phyloP scores from a whole-genome alignment of 768 basidiomycete species.

The Russula lepida region DNA sequence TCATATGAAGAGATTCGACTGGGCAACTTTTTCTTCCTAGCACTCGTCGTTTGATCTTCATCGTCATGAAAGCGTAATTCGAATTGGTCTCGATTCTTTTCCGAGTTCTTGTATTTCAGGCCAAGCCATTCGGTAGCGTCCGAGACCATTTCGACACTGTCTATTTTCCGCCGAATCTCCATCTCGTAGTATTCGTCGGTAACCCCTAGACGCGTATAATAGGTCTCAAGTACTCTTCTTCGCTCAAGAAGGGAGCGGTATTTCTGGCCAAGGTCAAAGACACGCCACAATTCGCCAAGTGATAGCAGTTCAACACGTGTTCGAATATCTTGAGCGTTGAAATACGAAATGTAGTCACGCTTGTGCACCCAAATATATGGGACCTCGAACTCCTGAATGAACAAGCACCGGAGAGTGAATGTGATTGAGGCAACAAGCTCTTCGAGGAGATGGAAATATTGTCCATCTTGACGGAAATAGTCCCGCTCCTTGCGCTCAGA shows the following conservation, averaged over 20 bases:
- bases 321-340: slow-evolving; percentile 57
- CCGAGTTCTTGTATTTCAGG: slow-evolving; percentile 73
- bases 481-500: slow-evolving; percentile 62
- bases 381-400: slow-evolving; percentile 85
- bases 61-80: slow-evolving; percentile 69
- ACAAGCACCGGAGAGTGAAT: slow-evolving; percentile 69
- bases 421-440: slow-evolving; percentile 75
- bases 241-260: slow-evolving; percentile 82
- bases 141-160: slow-evolving; percentile 80
- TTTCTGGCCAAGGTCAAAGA: slow-evolving; percentile 80
- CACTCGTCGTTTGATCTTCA: slow-evolving; percentile 41
- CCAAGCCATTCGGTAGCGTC: slow-evolving; percentile 89
- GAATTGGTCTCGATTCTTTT: slow-evolving; percentile 41
- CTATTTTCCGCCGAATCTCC: slow-evolving; percentile 56
- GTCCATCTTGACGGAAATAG: slow-evolving; percentile 61
- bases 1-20: slow-evolving; percentile 82
- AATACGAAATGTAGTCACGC: slow-evolving; percentile 81
- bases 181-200: slow-evolving; percentile 70
- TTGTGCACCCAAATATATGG: slow-evolving; percentile 94
- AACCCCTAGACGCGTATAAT: slow-evolving; percentile 61
- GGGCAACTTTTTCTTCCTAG: slow-evolving; percentile 69
- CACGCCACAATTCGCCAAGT: slow-evolving; percentile 82
- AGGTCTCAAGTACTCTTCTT: slow-evolving; percentile 47
- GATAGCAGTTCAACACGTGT: slow-evolving; percentile 63
- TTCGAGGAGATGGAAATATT: slow-evolving; percentile 48